Evolutionary conservation across 2,329 filamentous ascomycete genomes (phyloP), one percentile per base, ranked within the genome.

Genomic region (Sclerotinia spermophila): DNA sequence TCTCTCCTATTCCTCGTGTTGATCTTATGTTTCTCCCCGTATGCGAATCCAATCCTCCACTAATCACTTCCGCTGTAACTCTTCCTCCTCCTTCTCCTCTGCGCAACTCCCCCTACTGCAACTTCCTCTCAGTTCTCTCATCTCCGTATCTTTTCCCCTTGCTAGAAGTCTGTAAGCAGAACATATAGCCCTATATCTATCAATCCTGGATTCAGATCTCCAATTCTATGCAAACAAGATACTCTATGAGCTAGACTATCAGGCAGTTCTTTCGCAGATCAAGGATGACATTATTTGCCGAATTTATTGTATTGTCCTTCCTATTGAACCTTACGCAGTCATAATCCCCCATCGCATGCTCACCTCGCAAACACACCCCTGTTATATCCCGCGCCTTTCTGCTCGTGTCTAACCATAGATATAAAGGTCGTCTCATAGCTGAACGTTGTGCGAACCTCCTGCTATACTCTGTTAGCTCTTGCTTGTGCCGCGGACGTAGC

Each of bases 321-420:
- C 17, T 2, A 24, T 1, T 5, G 13, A 27, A 27, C 13, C 5
- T 1, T 51, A n/a, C 3, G 15, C 11, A n/a, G 45, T n/a, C 27
- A 7, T 5, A n/a, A 6, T 5, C 5, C 11, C 48, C 24, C n/a
- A 15, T 51, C 11, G 13, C 1, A 2, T n/a, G n/a, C 17, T 1
- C 3, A 51, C 5, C 5, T 6, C n/a, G 24, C 17, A 27, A 13
- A 51, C 1, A 27, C 15, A 13, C 5, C 24, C 48, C 5, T 27
- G 13, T 3, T 7, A 1, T 5, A 27, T 13, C 15, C 13, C 7
- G 2, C 0, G 5, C 27, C 5, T 5, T 6, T 17, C 17, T 5
- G 1, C 15, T 15, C 13, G 3, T 13, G 1, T 5, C 24, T 2
- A 5, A 11, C 11, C 24, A 15, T 7, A 3, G 5, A 51, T 51